phyloP scores from a whole-genome alignment of 352 stramenopile species.

The Phytophthora sp. region DNA sequence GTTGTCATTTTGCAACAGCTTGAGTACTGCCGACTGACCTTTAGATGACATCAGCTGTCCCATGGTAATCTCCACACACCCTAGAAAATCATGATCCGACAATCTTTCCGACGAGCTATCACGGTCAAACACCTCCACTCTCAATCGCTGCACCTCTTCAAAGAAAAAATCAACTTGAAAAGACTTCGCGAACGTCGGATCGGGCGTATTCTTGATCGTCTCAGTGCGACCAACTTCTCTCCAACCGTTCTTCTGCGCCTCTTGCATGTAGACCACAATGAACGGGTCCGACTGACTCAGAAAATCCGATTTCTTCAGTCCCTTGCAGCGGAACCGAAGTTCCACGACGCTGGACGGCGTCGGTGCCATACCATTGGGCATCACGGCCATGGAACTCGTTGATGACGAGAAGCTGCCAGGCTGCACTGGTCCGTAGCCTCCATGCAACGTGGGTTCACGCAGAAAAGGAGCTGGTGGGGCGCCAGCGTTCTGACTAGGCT shows the following conservation, averaged over 20 bases:
- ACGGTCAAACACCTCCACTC: constrained; percentile 83
- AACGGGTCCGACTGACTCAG: constrained; percentile 80
- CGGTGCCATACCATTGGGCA: constrained; percentile 30
- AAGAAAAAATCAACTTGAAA: constrained; percentile 84
- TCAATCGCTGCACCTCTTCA: constrained; percentile 80
- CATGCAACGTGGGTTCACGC: constrained; percentile 37
- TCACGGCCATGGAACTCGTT: constrained; percentile 25
- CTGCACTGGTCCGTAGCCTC: constrained; percentile 56
- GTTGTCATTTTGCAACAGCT: constrained; percentile 58
- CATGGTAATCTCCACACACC: constrained; percentile 81
- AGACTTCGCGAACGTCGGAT: constrained; percentile 73
- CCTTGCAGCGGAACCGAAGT: constrained; percentile 72
- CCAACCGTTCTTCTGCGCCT: constrained; percentile 52
- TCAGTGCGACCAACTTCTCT: constrained; percentile 80
- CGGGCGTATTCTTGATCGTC: constrained; percentile 68
- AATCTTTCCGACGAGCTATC: constrained; percentile 70
- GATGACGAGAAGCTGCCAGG: constrained; percentile 27
- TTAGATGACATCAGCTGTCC: constrained; percentile 73
- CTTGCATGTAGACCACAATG: constrained; percentile 75
- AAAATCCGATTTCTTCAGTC: constrained; percentile 74
- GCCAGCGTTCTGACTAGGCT: constrained; percentile 17
- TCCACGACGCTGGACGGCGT: constrained; percentile 69
- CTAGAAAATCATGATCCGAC: constrained; percentile 70
- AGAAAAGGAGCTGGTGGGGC: constrained; percentile 14
- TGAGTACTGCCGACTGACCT: constrained; percentile 65